Conservation (phyloP, 345 rosid species). For the Turnera subulata region DNA sequence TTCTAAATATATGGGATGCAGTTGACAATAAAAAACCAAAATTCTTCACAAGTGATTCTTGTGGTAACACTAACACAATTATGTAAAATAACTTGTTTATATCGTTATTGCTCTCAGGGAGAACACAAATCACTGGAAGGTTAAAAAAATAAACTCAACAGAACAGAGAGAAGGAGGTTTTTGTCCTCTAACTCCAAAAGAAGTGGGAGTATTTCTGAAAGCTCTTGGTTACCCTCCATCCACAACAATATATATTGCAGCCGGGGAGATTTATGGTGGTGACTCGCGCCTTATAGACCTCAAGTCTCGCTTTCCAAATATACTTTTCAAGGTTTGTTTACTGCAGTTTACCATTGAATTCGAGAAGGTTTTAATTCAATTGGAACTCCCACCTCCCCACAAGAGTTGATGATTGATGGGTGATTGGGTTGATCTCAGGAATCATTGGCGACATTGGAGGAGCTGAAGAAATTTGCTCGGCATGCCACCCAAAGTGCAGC, state of each 20-base stretch:
- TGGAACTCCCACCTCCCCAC: not conserved
- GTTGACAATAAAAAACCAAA: not conserved
- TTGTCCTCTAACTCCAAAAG: conserved; percentile 93
- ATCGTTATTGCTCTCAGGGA: conserved; percentile 40
- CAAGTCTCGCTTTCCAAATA: conserved; percentile 62
- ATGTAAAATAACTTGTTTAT: not conserved
- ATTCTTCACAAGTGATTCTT: too few species aligned
- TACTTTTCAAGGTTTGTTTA: conserved; percentile 64
- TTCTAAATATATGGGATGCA: not conserved
- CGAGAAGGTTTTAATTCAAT: conserved; percentile 3
- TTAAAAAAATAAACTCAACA: conserved; percentile 80
- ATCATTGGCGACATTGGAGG: conserved; percentile 51
- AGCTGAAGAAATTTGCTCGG: conserved; percentile 50
- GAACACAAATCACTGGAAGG: conserved; percentile 88
- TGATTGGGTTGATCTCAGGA: conserved; percentile 45
- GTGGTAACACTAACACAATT: too few species aligned
- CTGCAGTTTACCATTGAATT: not conserved
- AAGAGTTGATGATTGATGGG: conserved; percentile 8
- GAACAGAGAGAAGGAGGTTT: conserved; percentile 75
- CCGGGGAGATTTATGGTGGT: conserved; percentile 92
- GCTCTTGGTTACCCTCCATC: conserved; percentile 81
- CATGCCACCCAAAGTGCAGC: conserved; percentile 89
- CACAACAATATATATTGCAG: conserved; percentile 74
- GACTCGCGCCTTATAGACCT: conserved; percentile 62
- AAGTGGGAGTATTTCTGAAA: conserved; percentile 76